Base-by-base conservation (phyloP, 495 filamentous ascomycete species). In the Trichoderma parareesei region DNA sequence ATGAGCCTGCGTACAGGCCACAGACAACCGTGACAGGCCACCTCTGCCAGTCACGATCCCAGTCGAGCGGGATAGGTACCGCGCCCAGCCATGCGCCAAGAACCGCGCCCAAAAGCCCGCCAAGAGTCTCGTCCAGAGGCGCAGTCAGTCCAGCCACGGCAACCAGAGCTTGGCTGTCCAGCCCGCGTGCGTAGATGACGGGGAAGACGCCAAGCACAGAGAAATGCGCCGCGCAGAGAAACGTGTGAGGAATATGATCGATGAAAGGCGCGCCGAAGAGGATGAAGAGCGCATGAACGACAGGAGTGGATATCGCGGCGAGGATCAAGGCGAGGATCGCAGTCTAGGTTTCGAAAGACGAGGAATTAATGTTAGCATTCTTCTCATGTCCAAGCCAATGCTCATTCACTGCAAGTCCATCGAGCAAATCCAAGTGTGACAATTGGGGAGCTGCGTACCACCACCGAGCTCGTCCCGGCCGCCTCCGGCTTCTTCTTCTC, bases 21-120 rank as follows among this genome's bases (percentile, higher is more conserved):
- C 65, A 71, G 11, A 81, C 65, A 40, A 98, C 90, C 0, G 94
- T 98, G 41, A 98, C 89, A 3, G 94, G 94, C 87, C 92, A 98
- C 73, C 89, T 90, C 82, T 98, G 94, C 94, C 94, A 98, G 68
- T 96, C 92, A 27, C 94, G 87, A 70, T 80, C 91, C 91, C 93
- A 97, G 73, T 97, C 94, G 67, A 98, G 77, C 20, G 94, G 95
- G 72, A 98, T 98, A 1, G 95, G 95, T 42, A 97, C 87, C 11
- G 89, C 89, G 4, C 89, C 89, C n/a, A 89, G 66, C 89, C 89
- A 92, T 46, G 83, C 85, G 5, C 89, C 89, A 4, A 86, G 61
- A n/a, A 86, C 69, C 11, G 78, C 81, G 16, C 89, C 89, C 10
- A 84, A 73, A 68, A 79, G 81, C 65, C 79, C 92, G 68, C 90